Percentiles rank a stretch among this genome's conserved stretches.
phyloP scores from a whole-genome alignment of 2,329 filamentous ascomycete genomes.

The Penicillium sp. region DNA sequence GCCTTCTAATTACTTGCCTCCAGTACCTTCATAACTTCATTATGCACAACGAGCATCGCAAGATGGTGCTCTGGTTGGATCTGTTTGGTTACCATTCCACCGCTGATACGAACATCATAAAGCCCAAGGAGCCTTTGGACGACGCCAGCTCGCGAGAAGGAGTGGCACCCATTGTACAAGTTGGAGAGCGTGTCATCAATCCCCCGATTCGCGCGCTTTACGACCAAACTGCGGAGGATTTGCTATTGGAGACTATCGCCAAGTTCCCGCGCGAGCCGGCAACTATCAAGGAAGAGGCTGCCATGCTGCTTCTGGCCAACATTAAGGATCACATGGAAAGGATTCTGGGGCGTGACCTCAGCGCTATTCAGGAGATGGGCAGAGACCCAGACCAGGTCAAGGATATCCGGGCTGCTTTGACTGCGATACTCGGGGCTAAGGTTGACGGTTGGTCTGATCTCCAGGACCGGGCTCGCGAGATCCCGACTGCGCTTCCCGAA shows the following conservation, averaged over 20 bases:
- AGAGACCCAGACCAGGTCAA: conserved; percentile 39
- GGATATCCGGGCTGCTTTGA: conserved; percentile 38
- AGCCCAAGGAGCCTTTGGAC: conserved; percentile 37
- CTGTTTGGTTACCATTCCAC: conserved; percentile 52
- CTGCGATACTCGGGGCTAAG: conserved; percentile 38
- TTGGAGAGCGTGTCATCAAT: conserved; percentile 37
- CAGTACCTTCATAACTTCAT: conserved; percentile 60
- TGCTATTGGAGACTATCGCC: conserved; percentile 38
- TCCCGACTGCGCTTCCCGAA: conserved; percentile 30
- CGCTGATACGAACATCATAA: conserved; percentile 39
- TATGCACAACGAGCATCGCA: conserved; percentile 56
- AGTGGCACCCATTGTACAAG: conserved; percentile 36
- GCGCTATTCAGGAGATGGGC: conserved; percentile 40
- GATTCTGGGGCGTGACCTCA: conserved; percentile 36
- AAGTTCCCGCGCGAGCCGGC: conserved; percentile 38
- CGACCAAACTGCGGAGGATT: conserved; percentile 38
- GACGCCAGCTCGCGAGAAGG: conserved; percentile 31
- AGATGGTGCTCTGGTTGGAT: conserved; percentile 57
- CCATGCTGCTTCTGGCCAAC: conserved; percentile 41
- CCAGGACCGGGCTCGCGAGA: conserved; percentile 32
- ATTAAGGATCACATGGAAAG: conserved; percentile 44
- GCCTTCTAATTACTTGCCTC: conserved; percentile 56
- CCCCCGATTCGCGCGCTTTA: conserved; percentile 36
- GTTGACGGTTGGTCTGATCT: conserved; percentile 40
- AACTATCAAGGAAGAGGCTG: conserved; percentile 41